These are phyloP conservation scores for Amphichorda felina DNA, from an alignment of 2,329 filamentous ascomycete genomes.

Conservation along the genomic window DNA sequence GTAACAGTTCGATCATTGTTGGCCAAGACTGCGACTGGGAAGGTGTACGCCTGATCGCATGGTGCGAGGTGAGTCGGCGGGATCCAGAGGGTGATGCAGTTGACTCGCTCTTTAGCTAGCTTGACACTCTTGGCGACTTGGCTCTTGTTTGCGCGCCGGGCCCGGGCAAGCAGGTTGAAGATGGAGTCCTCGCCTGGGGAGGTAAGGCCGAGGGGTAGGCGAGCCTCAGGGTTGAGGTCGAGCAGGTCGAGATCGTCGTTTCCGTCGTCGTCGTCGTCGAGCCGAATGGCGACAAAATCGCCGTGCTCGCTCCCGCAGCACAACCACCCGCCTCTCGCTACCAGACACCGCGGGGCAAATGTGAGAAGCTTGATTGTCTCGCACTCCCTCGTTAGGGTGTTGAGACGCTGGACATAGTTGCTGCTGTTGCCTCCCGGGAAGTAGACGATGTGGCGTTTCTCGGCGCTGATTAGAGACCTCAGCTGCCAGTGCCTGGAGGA, in stretches of 20 bases:
- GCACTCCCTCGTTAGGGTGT: constrained; percentile 57
- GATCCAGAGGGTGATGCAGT: constrained; percentile 55
- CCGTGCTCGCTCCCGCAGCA: constrained; percentile 84
- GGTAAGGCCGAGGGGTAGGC: constrained; percentile 16
- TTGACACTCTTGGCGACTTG: constrained; percentile 38
- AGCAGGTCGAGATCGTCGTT: constrained; percentile 17
- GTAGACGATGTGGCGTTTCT: constrained; percentile 67
- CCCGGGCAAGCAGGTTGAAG: constrained; percentile 23
- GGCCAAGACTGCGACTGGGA: constrained; percentile 58
- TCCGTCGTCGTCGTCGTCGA: constrained; percentile 28
- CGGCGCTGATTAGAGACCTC: constrained; percentile 77
- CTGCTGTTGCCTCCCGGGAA: constrained; percentile 68
- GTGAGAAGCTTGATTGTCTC: constrained; percentile 61
- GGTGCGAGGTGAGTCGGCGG: constrained; percentile 22
- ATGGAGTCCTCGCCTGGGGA: constrained; percentile 20
- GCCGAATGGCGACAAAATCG: constrained; percentile 70
- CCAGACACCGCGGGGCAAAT: constrained; percentile 73
- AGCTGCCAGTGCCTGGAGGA: constrained; percentile 67
- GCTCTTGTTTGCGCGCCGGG: constrained; percentile 27
- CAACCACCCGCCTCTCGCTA: constrained; percentile 78
- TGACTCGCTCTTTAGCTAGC: constrained; percentile 49
- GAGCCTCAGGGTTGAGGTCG: constrained; percentile 20
- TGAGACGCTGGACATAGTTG: constrained; percentile 51
- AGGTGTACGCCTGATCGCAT: constrained; percentile 27
- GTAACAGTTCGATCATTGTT: constrained; percentile 90